These are phyloP conservation scores for Mortierella sp. DNA, from an alignment of 371 early-diverging fungal species.

Conservation along the genomic window DNA sequence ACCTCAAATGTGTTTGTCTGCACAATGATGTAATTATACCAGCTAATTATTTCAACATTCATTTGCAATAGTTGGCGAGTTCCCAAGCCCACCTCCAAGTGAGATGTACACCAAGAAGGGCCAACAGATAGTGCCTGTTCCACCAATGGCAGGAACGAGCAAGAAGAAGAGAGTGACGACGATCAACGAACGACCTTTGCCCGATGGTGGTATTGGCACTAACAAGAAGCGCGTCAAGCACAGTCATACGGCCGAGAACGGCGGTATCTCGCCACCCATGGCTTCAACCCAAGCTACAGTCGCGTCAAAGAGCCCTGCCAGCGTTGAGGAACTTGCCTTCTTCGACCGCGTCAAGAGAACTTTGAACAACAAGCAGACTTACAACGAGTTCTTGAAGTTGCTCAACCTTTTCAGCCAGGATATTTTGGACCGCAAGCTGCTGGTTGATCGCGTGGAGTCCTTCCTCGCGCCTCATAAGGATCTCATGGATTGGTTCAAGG, in stretches of 20 bases:
- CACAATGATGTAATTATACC: not conserved
- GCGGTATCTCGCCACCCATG: slow-evolving; percentile 41
- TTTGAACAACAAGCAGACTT: slow-evolving; percentile 88
- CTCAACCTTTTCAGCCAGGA: slow-evolving; percentile 97
- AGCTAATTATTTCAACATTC: not conserved
- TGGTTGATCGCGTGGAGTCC: slow-evolving; percentile 86
- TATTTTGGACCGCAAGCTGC: slow-evolving; percentile 87
- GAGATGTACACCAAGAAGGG: slow-evolving; percentile 52
- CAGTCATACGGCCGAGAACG: slow-evolving; percentile 30
- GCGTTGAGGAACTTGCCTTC: slow-evolving; percentile 89
- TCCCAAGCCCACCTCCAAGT: slow-evolving; percentile 45
- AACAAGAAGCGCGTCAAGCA: slow-evolving; percentile 55
- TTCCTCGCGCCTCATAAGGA: slow-evolving; percentile 86
- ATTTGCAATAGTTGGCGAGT: slow-evolving; percentile 37
- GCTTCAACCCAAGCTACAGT: slow-evolving; percentile 37
- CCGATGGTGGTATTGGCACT: slow-evolving; percentile 41
- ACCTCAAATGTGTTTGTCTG: not conserved
- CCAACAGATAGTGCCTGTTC: slow-evolving; percentile 20
- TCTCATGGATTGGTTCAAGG: slow-evolving; percentile 95
- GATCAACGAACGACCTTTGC: slow-evolving; percentile 39
- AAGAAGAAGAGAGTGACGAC: slow-evolving; percentile 53
- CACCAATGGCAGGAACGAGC: slow-evolving; percentile 31
- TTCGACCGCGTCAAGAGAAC: slow-evolving; percentile 93
- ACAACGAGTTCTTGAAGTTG: slow-evolving; percentile 97
- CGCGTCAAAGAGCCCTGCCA: slow-evolving; percentile 58